A percentile compares a stretch with the other conserved stretches of the same genome.
phyloP scores from a whole-genome alignment of 2,329 filamentous ascomycete genomes.

The Cercospora berteroae region DNA sequence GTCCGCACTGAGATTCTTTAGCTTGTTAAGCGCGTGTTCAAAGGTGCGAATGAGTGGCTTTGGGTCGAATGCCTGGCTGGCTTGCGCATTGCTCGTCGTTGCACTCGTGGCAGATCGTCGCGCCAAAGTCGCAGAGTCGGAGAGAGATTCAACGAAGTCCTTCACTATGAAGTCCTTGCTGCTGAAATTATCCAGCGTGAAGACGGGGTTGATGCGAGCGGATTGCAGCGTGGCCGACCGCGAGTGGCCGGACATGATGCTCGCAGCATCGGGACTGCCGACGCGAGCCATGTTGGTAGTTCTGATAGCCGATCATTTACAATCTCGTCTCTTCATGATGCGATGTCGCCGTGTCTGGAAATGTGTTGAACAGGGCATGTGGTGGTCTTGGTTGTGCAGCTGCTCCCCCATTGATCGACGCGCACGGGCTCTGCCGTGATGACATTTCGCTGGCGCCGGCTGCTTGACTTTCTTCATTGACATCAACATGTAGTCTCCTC shows the following conservation, averaged over 20 bases:
- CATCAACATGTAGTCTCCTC: conserved; percentile 1
- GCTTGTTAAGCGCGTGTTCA: conserved; percentile 69
- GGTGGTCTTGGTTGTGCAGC: neutral
- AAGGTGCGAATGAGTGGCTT: conserved; percentile 96
- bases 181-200: conserved; percentile 74
- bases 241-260: conserved; percentile 40
- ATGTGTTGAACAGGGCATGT: neutral
- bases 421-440: neutral
- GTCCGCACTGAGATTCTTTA: conserved; percentile 73
- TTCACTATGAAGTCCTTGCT: conserved; percentile 88
- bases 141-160: conserved; percentile 92
- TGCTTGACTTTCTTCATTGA: neutral
- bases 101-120: conserved; percentile 64
- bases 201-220: conserved; percentile 48
- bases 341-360: neutral
- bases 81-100: conserved; percentile 34
- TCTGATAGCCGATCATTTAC: neutral
- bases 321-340: neutral
- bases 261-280: conserved; percentile 41
- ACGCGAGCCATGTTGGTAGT: conserved; percentile 20
- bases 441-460: neutral
- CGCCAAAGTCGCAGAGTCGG: conserved; percentile 75
- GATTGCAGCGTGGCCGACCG: conserved; percentile 32
- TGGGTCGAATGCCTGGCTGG: conserved; percentile 68
- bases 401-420: conserved; percentile 2